Evolutionary conservation across 2,329 filamentous ascomycete species (phyloP), one percentile per base, ranked within the genome.

Genomic region (Aspergillus sp.): DNA sequence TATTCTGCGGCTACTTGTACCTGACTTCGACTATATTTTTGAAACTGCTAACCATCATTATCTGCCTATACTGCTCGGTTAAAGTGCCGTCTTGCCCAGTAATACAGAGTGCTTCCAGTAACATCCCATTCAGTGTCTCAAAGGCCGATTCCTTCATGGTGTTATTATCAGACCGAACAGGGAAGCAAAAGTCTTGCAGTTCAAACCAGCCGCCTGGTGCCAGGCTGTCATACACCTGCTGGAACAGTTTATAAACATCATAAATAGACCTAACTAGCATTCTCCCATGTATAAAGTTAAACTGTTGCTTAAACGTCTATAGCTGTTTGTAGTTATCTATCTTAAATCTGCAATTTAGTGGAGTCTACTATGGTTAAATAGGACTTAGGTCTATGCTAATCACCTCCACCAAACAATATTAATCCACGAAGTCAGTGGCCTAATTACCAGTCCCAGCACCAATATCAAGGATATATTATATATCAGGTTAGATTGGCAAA

Each of bases 331-430:
- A 57, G 48, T 73, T 70, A 39, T 71, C 68, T 24, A 73, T 63
- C 11, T 70, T 62, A 45, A 73, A 72, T 17, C 58, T 45, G 14
- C 65, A 61, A 55, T 73, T 73, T 7, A 68, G 68, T 14, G 70
- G 68, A 17, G 51, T 59, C 63, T 62, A 78, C 55, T 70, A 66
- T 6, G 79, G 80, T 60, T 82, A 80, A 51, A 81, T 82, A 35
- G 80, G 79, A 1, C 75, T 78, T 39, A 81, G 73, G 61, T 82
- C 79, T 9, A 73, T 78, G 37, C 80, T 80, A 2, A 76, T 73
- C 45, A 83, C 74, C 35, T 73, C 66, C 17, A 78, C 76, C n/a
- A 66, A 68, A 12, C 74, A 72, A 52, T 72, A 67, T 45, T 74
- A 43, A 62, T 77, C 60, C 44, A 68, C 70, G 41, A 72, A 64